Evolutionary conservation across 495 filamentous ascomycete genomes (phyloP).

Genomic region (Lasiosphaeriaceae sp.): DNA sequence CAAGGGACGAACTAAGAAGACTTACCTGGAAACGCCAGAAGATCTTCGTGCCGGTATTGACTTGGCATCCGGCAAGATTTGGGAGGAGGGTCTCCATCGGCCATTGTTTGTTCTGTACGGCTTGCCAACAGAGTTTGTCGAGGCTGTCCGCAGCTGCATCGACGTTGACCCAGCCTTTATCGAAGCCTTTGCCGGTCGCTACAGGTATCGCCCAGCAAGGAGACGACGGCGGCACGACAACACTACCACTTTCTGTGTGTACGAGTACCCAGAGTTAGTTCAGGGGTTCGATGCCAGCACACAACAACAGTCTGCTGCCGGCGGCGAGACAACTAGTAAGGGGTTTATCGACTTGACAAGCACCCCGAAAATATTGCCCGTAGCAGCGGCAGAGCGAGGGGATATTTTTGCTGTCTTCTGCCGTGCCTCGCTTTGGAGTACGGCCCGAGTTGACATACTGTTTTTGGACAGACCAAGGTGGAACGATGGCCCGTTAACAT

Average conservation of each 20-base stretch:
- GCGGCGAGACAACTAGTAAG: neutral
- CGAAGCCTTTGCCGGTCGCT: conserved; percentile 26
- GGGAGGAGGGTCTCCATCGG: neutral
- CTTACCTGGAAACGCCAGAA: neutral
- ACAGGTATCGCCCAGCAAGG: conserved; percentile 21
- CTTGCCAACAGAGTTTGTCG: conserved; percentile 18
- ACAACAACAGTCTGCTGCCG: neutral
- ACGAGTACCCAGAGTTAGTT: conserved; percentile 33
- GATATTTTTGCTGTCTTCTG: conserved; percentile 21
- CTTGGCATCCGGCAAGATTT: neutral
- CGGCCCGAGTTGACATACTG: conserved; percentile 20
- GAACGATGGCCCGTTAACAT: conserved; percentile 7
- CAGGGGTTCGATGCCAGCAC: neutral
- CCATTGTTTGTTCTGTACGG: conserved; percentile 28
- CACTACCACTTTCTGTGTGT: conserved; percentile 29
- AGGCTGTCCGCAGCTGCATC: conserved; percentile 11
- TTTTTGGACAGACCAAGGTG: conserved; percentile 27
- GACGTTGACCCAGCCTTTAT: conserved; percentile 29
- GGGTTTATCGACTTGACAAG: conserved; percentile 8
- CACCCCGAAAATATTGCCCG: conserved; percentile 4
- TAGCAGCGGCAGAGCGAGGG: conserved; percentile 11
- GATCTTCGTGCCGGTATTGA: neutral
- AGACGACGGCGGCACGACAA: neutral
- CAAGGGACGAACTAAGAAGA: neutral
- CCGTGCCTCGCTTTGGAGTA: conserved; percentile 28